Percentiles rank a stretch among this genome's conserved stretches.
Evolutionary conservation across 257 asterid genomes (phyloP).

Genomic region (Solanum sparsipilum): DNA sequence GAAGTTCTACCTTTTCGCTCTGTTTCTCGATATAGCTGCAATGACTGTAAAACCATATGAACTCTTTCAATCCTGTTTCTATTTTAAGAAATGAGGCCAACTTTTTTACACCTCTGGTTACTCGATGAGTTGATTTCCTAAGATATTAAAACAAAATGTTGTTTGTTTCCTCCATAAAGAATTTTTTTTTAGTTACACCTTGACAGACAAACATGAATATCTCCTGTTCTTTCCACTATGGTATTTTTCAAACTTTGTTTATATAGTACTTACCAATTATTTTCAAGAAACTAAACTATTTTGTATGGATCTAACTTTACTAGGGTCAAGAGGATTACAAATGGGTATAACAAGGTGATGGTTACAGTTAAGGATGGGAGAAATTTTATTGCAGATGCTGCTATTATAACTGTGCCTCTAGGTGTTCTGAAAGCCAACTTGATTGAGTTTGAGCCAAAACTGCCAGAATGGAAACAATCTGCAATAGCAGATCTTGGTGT

Average conservation of each 20-base stretch:
- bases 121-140: not conserved
- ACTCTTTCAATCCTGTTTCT: not conserved
- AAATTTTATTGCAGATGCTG: conserved; percentile 76
- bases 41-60: not conserved
- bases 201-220: not conserved
- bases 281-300: not conserved
- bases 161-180: not conserved
- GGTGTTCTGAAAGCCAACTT: conserved; percentile 78
- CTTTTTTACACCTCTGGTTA: not conserved
- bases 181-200: not conserved
- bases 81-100: not conserved
- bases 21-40: not conserved
- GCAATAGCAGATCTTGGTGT: conserved; percentile 93
- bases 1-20: not conserved
- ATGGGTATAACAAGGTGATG: conserved; percentile 61
- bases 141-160: not conserved
- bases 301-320: not conserved
- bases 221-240: not conserved
- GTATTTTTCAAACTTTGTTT: not conserved
- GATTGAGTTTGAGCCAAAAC: conserved; percentile 73
- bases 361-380: conserved; percentile 71
- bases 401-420: conserved; percentile 79
- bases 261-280: not conserved
- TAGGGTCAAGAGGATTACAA: conserved; percentile 63
- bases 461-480: conserved; percentile 87